Conservation (phyloP, 352 stramenopile species). For the Hyaloperonospora brassicae region DNA sequence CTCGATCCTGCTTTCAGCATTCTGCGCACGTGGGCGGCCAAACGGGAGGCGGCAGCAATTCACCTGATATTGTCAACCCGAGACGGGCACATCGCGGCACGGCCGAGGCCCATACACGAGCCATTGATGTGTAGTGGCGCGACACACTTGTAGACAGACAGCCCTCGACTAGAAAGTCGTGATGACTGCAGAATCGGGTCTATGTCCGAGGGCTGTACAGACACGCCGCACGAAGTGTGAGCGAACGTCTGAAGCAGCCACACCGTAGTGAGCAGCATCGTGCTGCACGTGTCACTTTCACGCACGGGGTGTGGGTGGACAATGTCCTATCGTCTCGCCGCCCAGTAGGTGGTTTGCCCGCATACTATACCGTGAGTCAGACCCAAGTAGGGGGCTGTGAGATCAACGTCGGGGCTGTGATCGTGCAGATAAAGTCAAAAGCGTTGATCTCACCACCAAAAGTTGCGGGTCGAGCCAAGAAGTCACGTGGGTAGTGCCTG, state of each 20-base stretch:
- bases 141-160: conserved; percentile 59
- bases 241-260: conserved; percentile 81
- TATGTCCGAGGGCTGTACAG: conserved; percentile 89
- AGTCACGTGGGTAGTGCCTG: too few species aligned
- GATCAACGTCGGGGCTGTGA: too few species aligned
- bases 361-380: conserved; percentile 92
- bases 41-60: too few species aligned
- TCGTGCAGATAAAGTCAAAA: too few species aligned
- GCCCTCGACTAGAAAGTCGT: conserved; percentile 75
- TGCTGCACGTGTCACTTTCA: conserved; percentile 86
- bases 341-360: conserved; percentile 48
- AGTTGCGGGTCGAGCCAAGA: conserved; percentile 89
- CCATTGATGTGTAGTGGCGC: too few species aligned
- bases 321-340: conserved; percentile 78
- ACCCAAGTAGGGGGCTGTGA: conserved; percentile 88
- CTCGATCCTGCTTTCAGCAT: too few species aligned
- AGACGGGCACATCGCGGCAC: too few species aligned
- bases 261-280: conserved; percentile 80
- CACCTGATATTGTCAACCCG: too few species aligned
- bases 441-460: conserved; percentile 92
- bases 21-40: too few species aligned
- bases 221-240: conserved; percentile 79
- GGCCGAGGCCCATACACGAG: too few species aligned
- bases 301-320: conserved; percentile 88
- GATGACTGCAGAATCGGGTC: conserved; percentile 78